Percentiles rank a stretch among this genome's conserved stretches.
phyloP scores from a whole-genome alignment of 352 stramenopile species.

The Globisporangium ultimum region DNA sequence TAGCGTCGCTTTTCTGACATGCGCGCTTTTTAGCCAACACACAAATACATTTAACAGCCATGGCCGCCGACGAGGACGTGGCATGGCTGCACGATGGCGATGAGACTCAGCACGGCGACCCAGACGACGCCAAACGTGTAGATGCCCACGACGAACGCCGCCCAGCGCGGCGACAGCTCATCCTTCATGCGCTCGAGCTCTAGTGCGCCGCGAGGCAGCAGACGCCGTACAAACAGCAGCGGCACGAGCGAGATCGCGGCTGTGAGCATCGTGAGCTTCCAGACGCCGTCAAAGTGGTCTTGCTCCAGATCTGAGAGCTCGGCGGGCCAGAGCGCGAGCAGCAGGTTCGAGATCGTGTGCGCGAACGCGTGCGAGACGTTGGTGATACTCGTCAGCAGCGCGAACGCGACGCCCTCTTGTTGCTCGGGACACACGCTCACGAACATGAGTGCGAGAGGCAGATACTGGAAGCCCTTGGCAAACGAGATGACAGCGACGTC shows the following conservation, averaged over 20 bases:
- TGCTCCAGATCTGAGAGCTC: constrained; percentile 55
- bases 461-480: constrained; percentile 72
- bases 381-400: constrained; percentile 70
- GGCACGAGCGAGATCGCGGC: constrained; percentile 54
- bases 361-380: constrained; percentile 71
- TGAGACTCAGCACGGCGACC: constrained; percentile 55
- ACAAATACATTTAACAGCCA: constrained; percentile 31
- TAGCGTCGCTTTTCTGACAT: neutral
- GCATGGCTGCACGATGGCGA: constrained; percentile 65
- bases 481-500: constrained; percentile 68
- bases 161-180: constrained; percentile 39
- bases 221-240: constrained; percentile 33
- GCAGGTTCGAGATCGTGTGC: constrained; percentile 74
- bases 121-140: constrained; percentile 66
- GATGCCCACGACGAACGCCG: constrained; percentile 26
- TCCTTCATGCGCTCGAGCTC: constrained; percentile 53
- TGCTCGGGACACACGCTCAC: constrained; percentile 68
- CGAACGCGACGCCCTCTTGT: constrained; percentile 75
- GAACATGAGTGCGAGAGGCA: constrained; percentile 75
- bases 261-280: constrained; percentile 76
- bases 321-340: constrained; percentile 70
- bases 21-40: no score
- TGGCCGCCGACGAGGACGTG: constrained; percentile 58
- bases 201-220: constrained; percentile 47
- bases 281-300: constrained; percentile 60